A percentile compares a stretch with the other conserved stretches of the same genome.
Conservation (phyloP, 495 filamentous ascomycete species). For the Penicillium manginii region DNA sequence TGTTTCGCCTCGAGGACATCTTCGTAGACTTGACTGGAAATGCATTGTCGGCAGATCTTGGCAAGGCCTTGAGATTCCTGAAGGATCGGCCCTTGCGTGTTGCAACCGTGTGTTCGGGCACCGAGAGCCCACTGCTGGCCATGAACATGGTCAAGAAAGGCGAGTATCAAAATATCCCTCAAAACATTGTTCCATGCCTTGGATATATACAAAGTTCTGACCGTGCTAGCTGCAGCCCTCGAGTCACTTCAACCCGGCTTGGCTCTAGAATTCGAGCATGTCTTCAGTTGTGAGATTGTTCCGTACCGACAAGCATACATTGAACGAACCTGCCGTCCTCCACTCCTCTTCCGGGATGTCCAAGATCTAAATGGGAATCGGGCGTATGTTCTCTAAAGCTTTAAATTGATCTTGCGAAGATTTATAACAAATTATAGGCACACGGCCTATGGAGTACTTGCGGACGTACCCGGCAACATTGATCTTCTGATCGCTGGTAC, state of each 20-base stretch:
- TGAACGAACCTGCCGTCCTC: constrained; percentile 68
- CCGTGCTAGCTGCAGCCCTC: background rate
- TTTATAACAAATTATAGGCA: constrained; percentile 43
- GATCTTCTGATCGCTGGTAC: constrained; percentile 78
- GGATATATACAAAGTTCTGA: background rate
- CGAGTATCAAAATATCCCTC: constrained; percentile 24
- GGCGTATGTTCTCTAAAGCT: constrained; percentile 56
- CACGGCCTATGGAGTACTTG: constrained; percentile 70
- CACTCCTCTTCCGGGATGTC: constrained; percentile 71
- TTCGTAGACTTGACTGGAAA: constrained; percentile 49
- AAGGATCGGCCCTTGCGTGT: constrained; percentile 56
- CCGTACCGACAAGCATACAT: constrained; percentile 82
- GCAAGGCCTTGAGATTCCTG: constrained; percentile 38
- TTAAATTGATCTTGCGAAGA: no score
- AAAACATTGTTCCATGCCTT: no score
- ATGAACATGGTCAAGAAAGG: constrained; percentile 54
- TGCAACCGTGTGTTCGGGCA: constrained; percentile 83
- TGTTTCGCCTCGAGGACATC: constrained; percentile 52
- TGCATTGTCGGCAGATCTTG: constrained; percentile 39
- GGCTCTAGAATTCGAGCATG: constrained; percentile 52
- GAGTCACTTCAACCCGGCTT: background rate
- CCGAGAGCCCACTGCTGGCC: constrained; percentile 76
- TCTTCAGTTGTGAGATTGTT: constrained; percentile 81
- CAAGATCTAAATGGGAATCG: constrained; percentile 58
- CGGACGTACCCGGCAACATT: constrained; percentile 58